These are phyloP conservation scores for Leishmania major DNA, from an alignment of 208 protist species.

Conservation along the genomic window DNA sequence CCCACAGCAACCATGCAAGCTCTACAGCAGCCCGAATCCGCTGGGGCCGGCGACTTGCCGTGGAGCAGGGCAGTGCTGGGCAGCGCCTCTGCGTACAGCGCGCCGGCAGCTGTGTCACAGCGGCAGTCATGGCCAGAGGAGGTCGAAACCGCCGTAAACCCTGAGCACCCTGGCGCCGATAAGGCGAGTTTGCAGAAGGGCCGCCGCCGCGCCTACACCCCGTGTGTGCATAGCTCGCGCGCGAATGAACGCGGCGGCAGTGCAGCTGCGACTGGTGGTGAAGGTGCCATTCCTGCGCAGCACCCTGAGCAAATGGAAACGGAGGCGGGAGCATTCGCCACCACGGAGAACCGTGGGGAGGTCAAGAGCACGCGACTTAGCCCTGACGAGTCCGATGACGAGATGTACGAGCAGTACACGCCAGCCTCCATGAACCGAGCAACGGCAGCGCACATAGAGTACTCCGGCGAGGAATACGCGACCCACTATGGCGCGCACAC, in stretches of 20 bases:
- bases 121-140: conserved; percentile 10
- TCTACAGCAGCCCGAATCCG: background rate
- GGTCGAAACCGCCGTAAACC: conserved; percentile 3
- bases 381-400: background rate
- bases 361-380: background rate
- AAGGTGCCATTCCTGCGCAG: background rate
- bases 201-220: background rate
- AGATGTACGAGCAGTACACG: conserved; percentile 2
- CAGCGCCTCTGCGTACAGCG: background rate
- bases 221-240: too few relatives aligned
- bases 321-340: conserved; percentile 11
- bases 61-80: background rate
- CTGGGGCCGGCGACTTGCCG: background rate
- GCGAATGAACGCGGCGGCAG: background rate
- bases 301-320: conserved; percentile 15
- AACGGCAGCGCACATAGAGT: conserved; percentile 5
- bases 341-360: background rate
- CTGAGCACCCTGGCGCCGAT: background rate
- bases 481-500: background rate
- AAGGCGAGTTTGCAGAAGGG: background rate
- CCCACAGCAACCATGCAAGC: background rate
- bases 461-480: conserved; percentile 1
- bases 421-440: conserved; percentile 15
- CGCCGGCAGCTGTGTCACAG: conserved; percentile 23
- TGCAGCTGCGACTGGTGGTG: background rate